phyloP scores from a whole-genome alignment of 2,329 filamentous ascomycete genomes.

The Trichoderma polysporum region DNA sequence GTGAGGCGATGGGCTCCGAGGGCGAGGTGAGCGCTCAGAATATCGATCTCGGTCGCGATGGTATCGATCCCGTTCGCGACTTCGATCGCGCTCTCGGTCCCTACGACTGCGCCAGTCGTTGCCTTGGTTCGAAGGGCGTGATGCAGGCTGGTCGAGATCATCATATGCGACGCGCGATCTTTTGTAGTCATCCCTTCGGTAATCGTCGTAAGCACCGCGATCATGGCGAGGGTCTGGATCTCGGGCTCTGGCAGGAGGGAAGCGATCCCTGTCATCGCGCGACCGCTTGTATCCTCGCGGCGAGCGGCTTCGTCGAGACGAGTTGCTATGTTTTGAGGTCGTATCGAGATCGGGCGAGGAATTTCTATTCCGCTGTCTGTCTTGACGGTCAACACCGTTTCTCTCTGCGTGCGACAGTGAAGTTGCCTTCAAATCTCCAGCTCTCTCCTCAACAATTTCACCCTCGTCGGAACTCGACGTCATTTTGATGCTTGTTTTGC shows the following conservation, averaged over 20 bases:
- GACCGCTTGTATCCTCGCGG: conserved; percentile 67
- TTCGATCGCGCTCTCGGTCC: conserved; percentile 34
- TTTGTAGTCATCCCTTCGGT: conserved; percentile 46
- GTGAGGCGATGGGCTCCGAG: conserved; percentile 54
- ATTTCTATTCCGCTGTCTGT: conserved; percentile 70
- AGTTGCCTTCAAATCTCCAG: conserved; percentile 76
- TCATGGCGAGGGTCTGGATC: conserved; percentile 57
- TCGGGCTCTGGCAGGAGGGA: conserved; percentile 48
- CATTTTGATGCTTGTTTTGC: conserved; percentile 31
- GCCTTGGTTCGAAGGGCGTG: conserved; percentile 42
- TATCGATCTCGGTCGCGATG: conserved; percentile 45
- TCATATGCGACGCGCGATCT: conserved; percentile 53
- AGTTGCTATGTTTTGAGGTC: conserved; percentile 43
- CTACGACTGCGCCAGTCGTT: conserved; percentile 53
- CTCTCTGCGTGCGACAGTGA: conserved; percentile 72
- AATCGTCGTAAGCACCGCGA: conserved; percentile 63
- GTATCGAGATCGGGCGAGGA: conserved; percentile 57
- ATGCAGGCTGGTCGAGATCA: conserved; percentile 54
- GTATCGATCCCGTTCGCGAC: conserved; percentile 32
- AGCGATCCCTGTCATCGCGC: conserved; percentile 60
- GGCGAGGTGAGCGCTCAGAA: conserved; percentile 53
- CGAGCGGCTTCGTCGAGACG: conserved; percentile 53
- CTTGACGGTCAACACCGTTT: conserved; percentile 87
- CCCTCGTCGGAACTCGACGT: conserved; percentile 75
- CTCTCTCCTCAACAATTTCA: conserved; percentile 76